Conservation (phyloP, 306 rosid species). For the Ziziphus jujuba region DNA sequence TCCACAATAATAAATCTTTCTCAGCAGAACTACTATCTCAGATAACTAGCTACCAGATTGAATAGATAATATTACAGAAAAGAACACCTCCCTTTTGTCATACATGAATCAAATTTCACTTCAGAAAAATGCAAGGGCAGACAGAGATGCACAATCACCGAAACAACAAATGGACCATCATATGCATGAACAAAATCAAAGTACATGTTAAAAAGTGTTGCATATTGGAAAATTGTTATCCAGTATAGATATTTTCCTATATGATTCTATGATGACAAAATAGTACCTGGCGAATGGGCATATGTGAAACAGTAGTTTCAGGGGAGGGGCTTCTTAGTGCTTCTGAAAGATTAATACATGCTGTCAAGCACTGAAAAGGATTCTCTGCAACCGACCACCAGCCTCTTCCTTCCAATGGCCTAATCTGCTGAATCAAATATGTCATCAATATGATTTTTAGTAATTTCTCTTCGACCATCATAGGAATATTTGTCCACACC, state of each 20-base stretch:
- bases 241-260: background rate
- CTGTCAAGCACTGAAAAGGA: conserved; percentile 93
- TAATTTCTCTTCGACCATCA: conserved; percentile 66
- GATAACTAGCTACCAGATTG: too few species aligned
- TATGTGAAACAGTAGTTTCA: conserved; percentile 73
- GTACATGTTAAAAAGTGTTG: conserved; percentile 7
- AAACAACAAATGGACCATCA: background rate
- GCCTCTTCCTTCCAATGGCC: conserved; percentile 82
- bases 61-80: too few species aligned
- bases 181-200: conserved; percentile 3
- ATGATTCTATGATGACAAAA: background rate
- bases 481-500: conserved; percentile 84
- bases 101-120: too few species aligned
- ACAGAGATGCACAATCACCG: background rate
- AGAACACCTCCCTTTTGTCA: too few species aligned
- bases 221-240: background rate
- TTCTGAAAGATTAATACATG: conserved; percentile 79
- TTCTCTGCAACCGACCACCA: conserved; percentile 99
- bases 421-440: conserved; percentile 84
- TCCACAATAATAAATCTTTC: too few species aligned
- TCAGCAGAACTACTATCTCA: too few species aligned
- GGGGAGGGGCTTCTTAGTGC: conserved; percentile 89
- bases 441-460: conserved; percentile 67
- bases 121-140: too few species aligned
- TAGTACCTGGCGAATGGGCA: conserved; percentile 92